A percentile compares a stretch with the other conserved stretches of the same genome.
Conservation (phyloP, 2,329 filamentous ascomycete genomes). For the Penicillium sumatraense region DNA sequence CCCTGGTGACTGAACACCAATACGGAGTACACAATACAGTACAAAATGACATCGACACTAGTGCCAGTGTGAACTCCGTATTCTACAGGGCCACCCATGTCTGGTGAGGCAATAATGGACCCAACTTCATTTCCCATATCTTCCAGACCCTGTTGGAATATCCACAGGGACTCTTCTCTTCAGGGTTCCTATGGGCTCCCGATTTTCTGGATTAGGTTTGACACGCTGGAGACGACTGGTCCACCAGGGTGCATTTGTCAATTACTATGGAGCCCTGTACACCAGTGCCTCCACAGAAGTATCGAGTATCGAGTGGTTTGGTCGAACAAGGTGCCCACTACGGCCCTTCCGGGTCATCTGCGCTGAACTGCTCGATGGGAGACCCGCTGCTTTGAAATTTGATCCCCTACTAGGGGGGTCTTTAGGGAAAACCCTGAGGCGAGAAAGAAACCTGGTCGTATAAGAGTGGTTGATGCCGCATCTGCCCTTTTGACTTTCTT, state of each 20-base stretch:
- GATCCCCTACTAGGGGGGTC: neutral
- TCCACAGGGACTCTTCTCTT: conserved; percentile 3
- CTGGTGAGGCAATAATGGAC: neutral
- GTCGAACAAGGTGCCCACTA: neutral
- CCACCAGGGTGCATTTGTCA: conserved; percentile 5
- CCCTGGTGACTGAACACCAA: too few species aligned
- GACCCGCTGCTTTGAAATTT: conserved; percentile 15
- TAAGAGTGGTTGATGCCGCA: conserved; percentile 17
- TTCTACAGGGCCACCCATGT: neutral
- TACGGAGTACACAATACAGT: too few species aligned
- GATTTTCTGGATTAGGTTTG: conserved; percentile 14
- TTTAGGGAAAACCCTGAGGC: neutral
- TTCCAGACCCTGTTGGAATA: neutral
- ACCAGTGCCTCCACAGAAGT: neutral
- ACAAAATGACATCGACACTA: neutral
- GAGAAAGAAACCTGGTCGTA: conserved; percentile 11
- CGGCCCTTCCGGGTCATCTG: neutral
- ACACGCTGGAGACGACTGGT: conserved; percentile 11
- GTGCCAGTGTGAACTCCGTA: neutral
- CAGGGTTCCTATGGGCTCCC: neutral
- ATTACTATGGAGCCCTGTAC: too few species aligned
- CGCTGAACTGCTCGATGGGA: neutral
- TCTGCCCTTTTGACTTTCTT: conserved; percentile 2
- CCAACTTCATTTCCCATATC: neutral
- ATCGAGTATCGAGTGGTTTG: neutral